These are phyloP conservation scores for Rhodotorula graminis DNA, from an alignment of 768 basidiomycete species.

Conservation along the genomic window DNA sequence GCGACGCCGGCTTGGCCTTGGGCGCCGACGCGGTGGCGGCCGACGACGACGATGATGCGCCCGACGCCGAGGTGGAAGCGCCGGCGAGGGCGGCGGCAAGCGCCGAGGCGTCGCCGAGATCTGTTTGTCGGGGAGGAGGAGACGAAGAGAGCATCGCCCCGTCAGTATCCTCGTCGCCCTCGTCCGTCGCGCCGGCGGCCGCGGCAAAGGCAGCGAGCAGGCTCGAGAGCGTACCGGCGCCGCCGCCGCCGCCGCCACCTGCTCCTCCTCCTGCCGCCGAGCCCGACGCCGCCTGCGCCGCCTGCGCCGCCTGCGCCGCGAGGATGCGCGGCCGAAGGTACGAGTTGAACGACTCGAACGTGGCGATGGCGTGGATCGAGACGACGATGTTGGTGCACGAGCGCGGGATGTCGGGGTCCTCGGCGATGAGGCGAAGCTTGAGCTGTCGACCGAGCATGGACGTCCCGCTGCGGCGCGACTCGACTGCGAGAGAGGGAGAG, in stretches of 20 bases:
- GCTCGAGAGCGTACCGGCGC: slow-evolving; percentile 60
- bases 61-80: not conserved
- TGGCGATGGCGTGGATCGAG: slow-evolving; percentile 96
- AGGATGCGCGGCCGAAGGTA: slow-evolving; percentile 87
- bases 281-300: slow-evolving; percentile 45
- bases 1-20: not conserved
- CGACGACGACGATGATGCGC: not conserved
- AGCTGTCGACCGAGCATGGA: slow-evolving; percentile 87
- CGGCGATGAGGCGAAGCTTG: slow-evolving; percentile 80
- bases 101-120: not conserved
- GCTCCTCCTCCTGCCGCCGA: not conserved
- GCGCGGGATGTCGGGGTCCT: slow-evolving; percentile 81
- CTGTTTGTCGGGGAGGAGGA: not conserved
- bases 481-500: slow-evolving; percentile 50
- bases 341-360: slow-evolving; percentile 93
- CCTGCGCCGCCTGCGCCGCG: slow-evolving; percentile 53
- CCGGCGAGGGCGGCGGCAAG: not conserved
- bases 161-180: slow-evolving; percentile 7
- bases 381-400: slow-evolving; percentile 77
- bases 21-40: not conserved
- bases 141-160: not conserved
- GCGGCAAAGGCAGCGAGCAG: slow-evolving; percentile 83
- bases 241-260: slow-evolving; percentile 11
- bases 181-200: slow-evolving; percentile 55
- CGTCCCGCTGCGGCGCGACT: slow-evolving; percentile 76